These are phyloP conservation scores for Casaregolazyma suthepensis DNA, from an alignment of 1,139 yeast species.

Conservation along the genomic window DNA sequence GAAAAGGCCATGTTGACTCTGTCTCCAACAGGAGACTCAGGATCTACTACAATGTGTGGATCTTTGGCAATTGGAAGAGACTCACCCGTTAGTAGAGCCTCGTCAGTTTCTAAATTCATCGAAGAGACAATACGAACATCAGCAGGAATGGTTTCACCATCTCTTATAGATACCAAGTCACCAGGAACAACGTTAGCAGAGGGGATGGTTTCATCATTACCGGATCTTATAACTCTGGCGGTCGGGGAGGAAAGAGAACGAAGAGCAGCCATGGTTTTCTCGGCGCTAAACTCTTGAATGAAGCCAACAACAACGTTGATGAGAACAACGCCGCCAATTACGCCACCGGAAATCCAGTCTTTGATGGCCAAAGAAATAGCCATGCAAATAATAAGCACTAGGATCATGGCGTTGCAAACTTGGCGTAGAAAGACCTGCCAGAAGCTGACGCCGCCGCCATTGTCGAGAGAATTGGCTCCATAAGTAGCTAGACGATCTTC, in stretches of 20 bases:
- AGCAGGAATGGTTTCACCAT: slow-evolving; percentile 79
- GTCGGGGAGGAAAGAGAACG: slow-evolving; percentile 65
- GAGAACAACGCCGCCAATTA: slow-evolving; percentile 62
- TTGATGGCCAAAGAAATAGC: slow-evolving; percentile 65
- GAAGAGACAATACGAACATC: slow-evolving; percentile 58
- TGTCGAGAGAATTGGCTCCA: slow-evolving; percentile 62
- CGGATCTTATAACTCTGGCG: slow-evolving; percentile 63
- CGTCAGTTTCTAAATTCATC: slow-evolving; percentile 72
- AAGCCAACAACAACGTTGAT: slow-evolving; percentile 67
- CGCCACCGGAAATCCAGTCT: slow-evolving; percentile 84
- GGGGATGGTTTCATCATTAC: slow-evolving; percentile 52
- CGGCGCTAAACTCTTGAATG: slow-evolving; percentile 67
- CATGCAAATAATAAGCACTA: slow-evolving; percentile 70
- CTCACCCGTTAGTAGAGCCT: slow-evolving; percentile 76
- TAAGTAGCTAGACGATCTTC: slow-evolving; percentile 31
- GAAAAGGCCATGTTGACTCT: slow-evolving; percentile 67
- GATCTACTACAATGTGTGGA: slow-evolving; percentile 39
- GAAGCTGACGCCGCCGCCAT: slow-evolving; percentile 52
- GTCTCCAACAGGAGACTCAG: slow-evolving; percentile 65
- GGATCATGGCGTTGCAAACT: slow-evolving; percentile 72
- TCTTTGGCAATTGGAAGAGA: slow-evolving; percentile 67
- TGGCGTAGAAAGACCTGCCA: slow-evolving; percentile 59
- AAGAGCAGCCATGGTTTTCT: slow-evolving; percentile 74
- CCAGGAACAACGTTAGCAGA: slow-evolving; percentile 76
- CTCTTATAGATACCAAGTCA: slow-evolving; percentile 57